phyloP scores from a whole-genome alignment of 129 eudicot genomes.

The Logfia minima region DNA sequence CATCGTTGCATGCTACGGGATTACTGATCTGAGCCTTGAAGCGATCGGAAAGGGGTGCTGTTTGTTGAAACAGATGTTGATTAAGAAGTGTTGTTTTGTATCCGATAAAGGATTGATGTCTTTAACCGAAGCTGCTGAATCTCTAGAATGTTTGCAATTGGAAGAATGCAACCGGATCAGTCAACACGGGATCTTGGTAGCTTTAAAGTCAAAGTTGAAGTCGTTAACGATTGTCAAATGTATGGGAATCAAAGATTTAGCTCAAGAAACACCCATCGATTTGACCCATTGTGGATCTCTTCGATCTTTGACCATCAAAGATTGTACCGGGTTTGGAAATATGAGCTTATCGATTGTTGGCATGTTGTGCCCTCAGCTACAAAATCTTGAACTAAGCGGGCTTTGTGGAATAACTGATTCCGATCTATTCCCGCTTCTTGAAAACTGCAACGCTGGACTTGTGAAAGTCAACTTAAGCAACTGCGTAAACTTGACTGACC shows the following conservation, averaged over 20 bases:
- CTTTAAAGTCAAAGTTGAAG: conserved; percentile 57
- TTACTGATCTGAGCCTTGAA: conserved; percentile 72
- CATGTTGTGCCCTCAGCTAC: conserved; percentile 63
- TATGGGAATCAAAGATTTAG: conserved; percentile 71
- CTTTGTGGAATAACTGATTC: conserved; percentile 65
- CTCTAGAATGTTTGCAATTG: conserved; percentile 72
- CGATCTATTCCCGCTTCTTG: conserved; percentile 58
- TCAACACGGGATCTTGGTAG: conserved; percentile 60
- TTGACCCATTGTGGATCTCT: conserved; percentile 68
- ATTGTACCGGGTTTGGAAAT: conserved; percentile 70
- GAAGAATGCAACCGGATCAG: conserved; percentile 85
- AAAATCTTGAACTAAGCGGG: conserved; percentile 76
- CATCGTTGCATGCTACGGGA: conserved; percentile 69
- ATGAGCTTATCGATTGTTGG: conserved; percentile 63
- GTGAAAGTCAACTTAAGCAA: conserved; percentile 65
- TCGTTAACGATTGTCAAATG: conserved; percentile 75
- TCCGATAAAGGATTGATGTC: conserved; percentile 74
- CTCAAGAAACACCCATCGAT: conserved; percentile 26
- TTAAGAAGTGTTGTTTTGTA: conserved; percentile 75
- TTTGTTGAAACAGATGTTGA: conserved; percentile 58
- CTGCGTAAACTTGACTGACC: conserved; percentile 66
- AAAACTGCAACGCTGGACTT: conserved; percentile 57
- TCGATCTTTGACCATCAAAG: conserved; percentile 63
- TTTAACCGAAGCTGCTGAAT: conserved; percentile 52
- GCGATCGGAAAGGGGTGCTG: conserved; percentile 79